Base-by-base conservation (phyloP, 2,329 filamentous ascomycete species). In the Ophiostoma sp. region DNA sequence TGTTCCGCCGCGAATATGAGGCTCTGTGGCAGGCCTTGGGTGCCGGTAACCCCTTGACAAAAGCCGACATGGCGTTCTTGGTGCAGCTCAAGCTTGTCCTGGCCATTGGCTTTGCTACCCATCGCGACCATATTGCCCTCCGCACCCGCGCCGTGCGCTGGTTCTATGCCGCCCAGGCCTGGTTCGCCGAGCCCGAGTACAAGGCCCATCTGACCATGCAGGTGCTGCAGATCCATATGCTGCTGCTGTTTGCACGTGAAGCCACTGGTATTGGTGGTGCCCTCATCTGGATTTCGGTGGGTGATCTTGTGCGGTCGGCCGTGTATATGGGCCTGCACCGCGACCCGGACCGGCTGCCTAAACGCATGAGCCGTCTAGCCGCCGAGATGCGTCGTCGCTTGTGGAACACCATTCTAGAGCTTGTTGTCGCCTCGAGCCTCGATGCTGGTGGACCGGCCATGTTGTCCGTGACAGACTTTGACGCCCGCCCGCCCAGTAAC, bases 1-100 rank as follows among this genome's bases (percentile, higher is more conserved):
- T 84, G 0, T 91, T 91, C 75, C 81, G 83, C 63, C 81, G 82
- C 7, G 85, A 89, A 36, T 91, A 90, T 75, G 81, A 83, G 22
- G 76, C 78, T 2, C 85, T 85, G 77, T 88, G 85, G 85, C 78
- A 81, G 42, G 81, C 45, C 6, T 4, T 63, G 82, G 9, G 59
- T 15, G 22, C 33, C 12, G 33, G 28, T 25, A 48, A 17, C 8
- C 52, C 52, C 8, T 19, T 50, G 3, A 36, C 33, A 17, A 71
- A 61, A 5, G 42, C 39, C 17, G 84, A 82, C 36, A 78, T 81
- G 22, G 79, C 80, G 9, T 88, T 88, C 76, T 59, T 86, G 6
- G 82, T 87, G 28, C 85, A 86, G 70, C 78, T 88, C 31, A 86
- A 87, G 77, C 81, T 88, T 0, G 83, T 85, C 74, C 83, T 88